A percentile compares a stretch with the other conserved stretches of the same genome.
Evolutionary conservation across 805 yeast species (phyloP).

Genomic region (Kazachstania bromeliacearum): DNA sequence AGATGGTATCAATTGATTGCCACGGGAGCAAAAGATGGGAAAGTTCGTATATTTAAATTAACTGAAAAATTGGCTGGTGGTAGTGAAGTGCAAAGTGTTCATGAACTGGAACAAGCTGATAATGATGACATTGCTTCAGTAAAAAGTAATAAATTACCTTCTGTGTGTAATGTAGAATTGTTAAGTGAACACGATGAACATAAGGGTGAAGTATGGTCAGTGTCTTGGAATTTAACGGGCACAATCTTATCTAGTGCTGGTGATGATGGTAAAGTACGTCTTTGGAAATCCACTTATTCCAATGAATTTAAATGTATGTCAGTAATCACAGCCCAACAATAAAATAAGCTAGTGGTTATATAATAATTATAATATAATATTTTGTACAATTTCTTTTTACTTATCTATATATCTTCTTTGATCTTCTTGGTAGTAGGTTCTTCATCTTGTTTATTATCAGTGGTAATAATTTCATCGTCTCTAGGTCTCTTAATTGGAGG

Average conservation of each 20-base stretch:
- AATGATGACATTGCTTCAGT: slow-evolving; percentile 3
- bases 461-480: no score
- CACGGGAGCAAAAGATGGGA: slow-evolving; percentile 93
- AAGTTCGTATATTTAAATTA: slow-evolving; percentile 74
- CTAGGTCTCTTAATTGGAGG: no score
- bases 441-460: no score
- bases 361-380: no score
- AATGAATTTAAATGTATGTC: slow-evolving; percentile 89
- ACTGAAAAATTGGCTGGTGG: slow-evolving; percentile 30
- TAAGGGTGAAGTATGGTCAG: slow-evolving; percentile 89
- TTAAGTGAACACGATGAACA: slow-evolving; percentile 68
- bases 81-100: not conserved
- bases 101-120: not conserved
- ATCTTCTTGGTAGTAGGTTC: no score
- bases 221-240: slow-evolving; percentile 90
- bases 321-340: slow-evolving; percentile 50
- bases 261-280: slow-evolving; percentile 83
- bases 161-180: slow-evolving; percentile 41
- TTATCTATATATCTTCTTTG: no score
- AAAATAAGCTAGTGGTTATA: not conserved
- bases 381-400: no score
- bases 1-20: slow-evolving; percentile 81
- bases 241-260: slow-evolving; percentile 89
- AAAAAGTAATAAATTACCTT: not conserved
- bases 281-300: slow-evolving; percentile 84